These are phyloP conservation scores for Ophidiomyces ophidiicola DNA, from an alignment of 2,329 filamentous ascomycete genomes.

Conservation along the genomic window DNA sequence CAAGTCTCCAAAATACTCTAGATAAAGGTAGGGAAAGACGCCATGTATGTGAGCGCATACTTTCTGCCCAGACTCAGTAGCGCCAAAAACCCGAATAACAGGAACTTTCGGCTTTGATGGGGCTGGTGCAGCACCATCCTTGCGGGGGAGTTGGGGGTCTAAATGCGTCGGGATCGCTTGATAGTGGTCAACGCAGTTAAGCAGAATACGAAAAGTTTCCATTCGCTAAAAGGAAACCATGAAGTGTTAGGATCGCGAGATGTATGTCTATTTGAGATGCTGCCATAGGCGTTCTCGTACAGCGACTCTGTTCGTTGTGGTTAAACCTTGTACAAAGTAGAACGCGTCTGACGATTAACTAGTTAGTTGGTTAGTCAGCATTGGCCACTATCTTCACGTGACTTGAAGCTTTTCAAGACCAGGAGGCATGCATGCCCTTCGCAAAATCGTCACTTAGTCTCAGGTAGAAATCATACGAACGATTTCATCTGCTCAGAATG, in stretches of 20 bases:
- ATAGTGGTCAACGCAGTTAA: constrained; percentile 96
- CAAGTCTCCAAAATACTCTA: constrained; percentile 67
- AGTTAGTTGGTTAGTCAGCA: no score
- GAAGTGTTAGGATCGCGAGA: background rate
- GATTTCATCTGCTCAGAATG: constrained; percentile 20
- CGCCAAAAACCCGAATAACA: constrained; percentile 79
- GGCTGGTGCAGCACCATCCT: constrained; percentile 46
- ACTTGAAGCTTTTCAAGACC: no score
- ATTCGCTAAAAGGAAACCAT: constrained; percentile 29
- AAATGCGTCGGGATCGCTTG: constrained; percentile 66
- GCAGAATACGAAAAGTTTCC: constrained; percentile 74
- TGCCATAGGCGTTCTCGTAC: no score
- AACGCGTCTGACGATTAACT: no score
- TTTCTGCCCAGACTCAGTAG: constrained; percentile 88
- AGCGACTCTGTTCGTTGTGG: no score
- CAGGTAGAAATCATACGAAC: no score
- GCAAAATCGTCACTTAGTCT: no score
- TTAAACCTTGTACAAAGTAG: no score
- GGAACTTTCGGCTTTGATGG: constrained; percentile 62
- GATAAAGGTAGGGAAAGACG: constrained; percentile 87
- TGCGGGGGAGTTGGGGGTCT: constrained; percentile 64
- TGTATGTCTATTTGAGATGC: no score
- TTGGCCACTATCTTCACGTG: no score
- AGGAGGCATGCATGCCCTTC: no score
- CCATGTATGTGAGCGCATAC: constrained; percentile 94